Percentiles rank a stretch among this genome's conserved stretches.
Conservation (phyloP, 176 grass and related monocot genomes). For the Eleusine coracana region DNA sequence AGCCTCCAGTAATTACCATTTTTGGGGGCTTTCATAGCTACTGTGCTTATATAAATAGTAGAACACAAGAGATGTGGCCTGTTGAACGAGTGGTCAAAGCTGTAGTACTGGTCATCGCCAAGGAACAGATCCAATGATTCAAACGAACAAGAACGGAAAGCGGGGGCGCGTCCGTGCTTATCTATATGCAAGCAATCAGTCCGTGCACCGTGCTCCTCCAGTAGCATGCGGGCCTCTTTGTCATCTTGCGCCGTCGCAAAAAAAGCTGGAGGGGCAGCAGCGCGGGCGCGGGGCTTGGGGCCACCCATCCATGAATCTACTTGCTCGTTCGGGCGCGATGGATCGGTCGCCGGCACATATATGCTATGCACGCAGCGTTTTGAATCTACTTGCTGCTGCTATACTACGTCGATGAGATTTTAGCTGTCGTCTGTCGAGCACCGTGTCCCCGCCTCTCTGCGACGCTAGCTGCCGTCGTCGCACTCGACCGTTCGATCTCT, state of each 20-base stretch:
- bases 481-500: not conserved
- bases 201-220: not conserved
- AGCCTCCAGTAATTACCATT: too few relatives aligned
- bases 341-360: slow-evolving; percentile 35
- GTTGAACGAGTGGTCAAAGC: slow-evolving; percentile 1
- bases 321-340: too few relatives aligned
- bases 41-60: not conserved
- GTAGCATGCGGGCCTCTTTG: not conserved
- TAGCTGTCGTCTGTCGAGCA: slow-evolving; percentile 46
- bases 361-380: slow-evolving; percentile 6
- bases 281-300: not conserved
- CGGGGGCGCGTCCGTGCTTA: not conserved
- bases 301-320: slow-evolving; percentile 2
- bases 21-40: too few relatives aligned
- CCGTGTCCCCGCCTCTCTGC: not conserved
- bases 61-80: not conserved
- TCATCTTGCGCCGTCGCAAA: slow-evolving; percentile 7
- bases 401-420: not conserved
- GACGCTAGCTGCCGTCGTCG: not conserved
- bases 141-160: slow-evolving; percentile 28
- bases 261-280: too few relatives aligned
- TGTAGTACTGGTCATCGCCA: slow-evolving; percentile 2
- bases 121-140: not conserved
- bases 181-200: not conserved
- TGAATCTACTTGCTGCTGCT: slow-evolving; percentile 38